Evolutionary conservation across 352 stramenopile species (phyloP), one percentile per base, ranked within the genome.

Genomic region (Phytophthora pisi): DNA sequence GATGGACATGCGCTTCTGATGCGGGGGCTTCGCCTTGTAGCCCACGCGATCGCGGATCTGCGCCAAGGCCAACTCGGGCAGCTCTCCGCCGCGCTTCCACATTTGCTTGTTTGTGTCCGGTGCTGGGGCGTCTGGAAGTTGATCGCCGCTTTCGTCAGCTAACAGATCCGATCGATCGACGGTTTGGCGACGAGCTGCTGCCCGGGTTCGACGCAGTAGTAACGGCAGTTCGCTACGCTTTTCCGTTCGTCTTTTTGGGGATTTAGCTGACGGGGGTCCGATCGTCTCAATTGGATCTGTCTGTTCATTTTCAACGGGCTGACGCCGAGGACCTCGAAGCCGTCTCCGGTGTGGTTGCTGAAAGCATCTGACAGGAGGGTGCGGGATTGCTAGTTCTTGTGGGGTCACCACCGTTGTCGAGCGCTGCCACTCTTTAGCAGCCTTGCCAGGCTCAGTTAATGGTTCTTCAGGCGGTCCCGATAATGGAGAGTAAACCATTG

Each of bases 41-140:
- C 63, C 63, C 15, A 72, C 42, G 13, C 68, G 68, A 34, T 75
- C 68, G 31, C 68, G 63, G 5, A 75, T 75, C 3, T 69, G 63
- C 11, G 63, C 68, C n/a, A 72, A n/a, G 10, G 50, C 64, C 20
- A 75, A 16, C 6, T 67, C 63, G 2, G 68, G 57, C 8, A 75
- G 58, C 18, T 72, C 64, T 6, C 58, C 63, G n/a, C 63, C 53
- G 10, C 68, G 68, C 30, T 75, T 75, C 68, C 68, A 75, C 53
- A 62, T 72, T 57, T 75, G 68, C 20, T 72, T 72, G 23, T 53
- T 72, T 18, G 36, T 31, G n/a, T 75, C 63, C 45, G 64, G 58
- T 52, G 47, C 42, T 51, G 47, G 43, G 24, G 23, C 46, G 1
- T 67, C 57, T 0, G 13, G 6, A 18, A 30, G 9, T 13, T 64